Base-by-base conservation (phyloP, 768 basidiomycete genomes). In the Leccinum longicurvipes region DNA sequence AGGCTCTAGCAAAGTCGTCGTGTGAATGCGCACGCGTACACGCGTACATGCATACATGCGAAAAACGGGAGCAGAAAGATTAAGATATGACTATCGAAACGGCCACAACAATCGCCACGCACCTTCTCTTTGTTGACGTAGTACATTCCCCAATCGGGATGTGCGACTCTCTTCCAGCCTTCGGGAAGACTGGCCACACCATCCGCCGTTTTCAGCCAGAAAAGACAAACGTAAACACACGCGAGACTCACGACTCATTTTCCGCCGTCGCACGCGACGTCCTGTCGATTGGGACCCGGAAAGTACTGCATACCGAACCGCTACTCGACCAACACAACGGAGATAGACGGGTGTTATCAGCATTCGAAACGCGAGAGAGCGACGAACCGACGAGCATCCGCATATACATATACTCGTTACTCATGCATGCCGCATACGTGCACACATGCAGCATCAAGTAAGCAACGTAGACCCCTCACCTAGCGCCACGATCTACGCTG, bases 71-170 rank as follows among this genome's bases (percentile, higher is more conserved):
- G 19, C 19, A 19, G n/a, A 39, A 39, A 4, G 19, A 41, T 36
- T 9, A n/a, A 10, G 19, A 19, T 19, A 39, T 39, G 4, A 19
- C 5, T 6, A 39, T 19, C 9, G 39, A 39, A 19, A 19, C 5
- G 5, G 10, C 39, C 39, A 39, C n/a, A 12, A 27, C 17, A 17
- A 24, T 19, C 4, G 28, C 28, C 2, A 50, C 59, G 12, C n/a
- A 74, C 74, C 63, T 65, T 69, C 17, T 72, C 70, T 41, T 56
- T 24, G 28, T 75, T 52, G 31, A 63, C 64, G 50, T 70, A 76
- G 39, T 69, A 72, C 9, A 61, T 57, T 14, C 68, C 72, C 19
- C 59, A 63, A 17, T 75, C 74, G 9, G 68, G 71, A 50, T 75
- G 72, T 15, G 48, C 59, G 46, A 67, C 32, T 53, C 45, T 59